Evolutionary conservation across 2,329 filamentous ascomycete species (phyloP), one percentile per base, ranked within the genome.

Genomic region (Exophiala sp.): DNA sequence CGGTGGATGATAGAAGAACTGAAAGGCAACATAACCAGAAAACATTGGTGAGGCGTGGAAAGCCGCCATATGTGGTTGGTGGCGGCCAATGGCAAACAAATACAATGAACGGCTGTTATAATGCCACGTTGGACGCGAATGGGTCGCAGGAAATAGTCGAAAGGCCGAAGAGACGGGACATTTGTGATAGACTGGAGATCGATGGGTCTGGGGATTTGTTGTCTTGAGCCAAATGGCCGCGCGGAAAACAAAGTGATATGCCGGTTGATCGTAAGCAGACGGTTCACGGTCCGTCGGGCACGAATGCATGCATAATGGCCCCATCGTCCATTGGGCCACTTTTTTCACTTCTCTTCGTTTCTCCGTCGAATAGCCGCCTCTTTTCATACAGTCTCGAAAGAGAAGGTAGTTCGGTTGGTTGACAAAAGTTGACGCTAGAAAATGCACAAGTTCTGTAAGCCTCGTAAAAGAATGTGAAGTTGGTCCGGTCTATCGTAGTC

Each of bases 21-120:
- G 14, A 3, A 34, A 11, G 14, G 30, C 8, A 6, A 18, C 14
- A 18, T 21, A 16, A 34, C 10, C n/a, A 24, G 14, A 42, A 13
- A 27, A 13, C 29, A 48, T 44, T 30, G 40, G 47, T 52, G 48
- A 56, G 53, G 53, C 53, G 50, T 41, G 53, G 40, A 42, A 50
- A 48, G 47, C 42, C 43, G 42, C 47, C 53, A 53, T 39, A 43
- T 52, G 29, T 53, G 19, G 40, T 21, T 43, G 53, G 50, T 53
- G 50, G 54, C 50, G 30, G 32, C 47, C 41, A 51, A 48, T 51
- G 45, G 41, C 32, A 35, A 19, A 11, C 7, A n/a, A 10, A 29
- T 24, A 24, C 30, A 37, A 47, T 19, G 46, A n/a, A 5, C 38
- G 40, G 34, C 16, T 39, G 22, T 37, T 5, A 29, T 3, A 37